Evolutionary conservation across 2,329 filamentous ascomycete species (phyloP), one percentile per base, ranked within the genome.

Genomic region (Elsinoe fawcettii): DNA sequence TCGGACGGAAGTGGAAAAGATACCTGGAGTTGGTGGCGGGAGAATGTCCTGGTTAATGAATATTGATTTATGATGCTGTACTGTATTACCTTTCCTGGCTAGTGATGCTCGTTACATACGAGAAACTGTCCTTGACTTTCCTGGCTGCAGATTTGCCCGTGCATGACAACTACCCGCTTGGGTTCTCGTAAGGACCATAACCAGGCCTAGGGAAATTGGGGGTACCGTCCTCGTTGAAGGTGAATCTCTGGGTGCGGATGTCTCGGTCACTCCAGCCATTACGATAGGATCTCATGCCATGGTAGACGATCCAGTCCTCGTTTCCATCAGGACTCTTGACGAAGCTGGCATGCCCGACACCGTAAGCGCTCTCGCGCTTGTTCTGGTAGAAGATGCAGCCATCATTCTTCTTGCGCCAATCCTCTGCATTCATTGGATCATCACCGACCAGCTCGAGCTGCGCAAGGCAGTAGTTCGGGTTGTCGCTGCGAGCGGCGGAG

Each of bases 231-330:
- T 69, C 67, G 57, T 76, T 75, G 75, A 75, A 79, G 1, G 61
- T 67, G 59, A 78, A 78, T 62, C 69, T 73, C 67, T 80, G 77
- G 32, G 75, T 66, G 7, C 77, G 64, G 51, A 79, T 75, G n/a
- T 73, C 76, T 51, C 76, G 68, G 20, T 74, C 75, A 25, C 61
- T 63, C 76, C 75, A 78, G 0, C 76, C 74, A 49, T 71, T 73
- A 23, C 68, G 68, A n/a, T 75, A 74, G 62, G 78, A 71, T 32
- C 64, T 60, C 75, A 79, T 79, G 8, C 76, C 77, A 64, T 79
- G 77, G 63, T 79, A 80, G n/a, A 79, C 73, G 51, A 80, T 75
- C 74, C 75, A 80, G 56, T 75, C 68, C 64, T 79, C 73, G 1
- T 51, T 71, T 0, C 71, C 74, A 62, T 78, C 76, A 0, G 74